These are phyloP conservation scores for Venturia asperata DNA, from an alignment of 2,329 filamentous ascomycete species.

Conservation along the genomic window DNA sequence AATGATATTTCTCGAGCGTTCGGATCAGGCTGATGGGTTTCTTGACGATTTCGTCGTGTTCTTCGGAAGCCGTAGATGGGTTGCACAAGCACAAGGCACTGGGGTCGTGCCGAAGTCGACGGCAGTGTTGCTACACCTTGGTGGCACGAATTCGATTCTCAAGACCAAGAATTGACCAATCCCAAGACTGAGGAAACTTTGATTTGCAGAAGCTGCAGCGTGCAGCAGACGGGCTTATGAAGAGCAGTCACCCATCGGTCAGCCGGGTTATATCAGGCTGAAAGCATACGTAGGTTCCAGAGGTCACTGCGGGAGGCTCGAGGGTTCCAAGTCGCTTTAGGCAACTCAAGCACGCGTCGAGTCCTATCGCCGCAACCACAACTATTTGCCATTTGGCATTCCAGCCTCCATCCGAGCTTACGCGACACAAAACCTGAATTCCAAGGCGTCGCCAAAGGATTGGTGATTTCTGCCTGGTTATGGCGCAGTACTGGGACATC, in stretches of 20 bases:
- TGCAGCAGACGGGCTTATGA: not conserved
- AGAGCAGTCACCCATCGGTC: not conserved
- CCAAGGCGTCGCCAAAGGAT: not conserved
- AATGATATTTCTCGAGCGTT: not conserved
- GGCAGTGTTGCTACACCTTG: not conserved
- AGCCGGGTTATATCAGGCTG: slow-evolving; percentile 3
- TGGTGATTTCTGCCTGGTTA: slow-evolving; percentile 22
- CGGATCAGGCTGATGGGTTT: not conserved
- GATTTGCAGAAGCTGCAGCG: not conserved
- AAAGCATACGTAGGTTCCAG: slow-evolving; percentile 1
- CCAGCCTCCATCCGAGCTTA: not conserved
- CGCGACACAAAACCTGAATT: not conserved
- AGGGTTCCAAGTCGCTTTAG: not conserved
- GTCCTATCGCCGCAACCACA: not conserved
- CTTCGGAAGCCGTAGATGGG: not conserved
- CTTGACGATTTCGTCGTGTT: not conserved
- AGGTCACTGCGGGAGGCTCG: not conserved
- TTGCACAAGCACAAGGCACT: slow-evolving; percentile 5
- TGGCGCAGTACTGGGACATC: slow-evolving; percentile 71
- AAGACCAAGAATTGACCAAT: not conserved
- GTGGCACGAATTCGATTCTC: not conserved
- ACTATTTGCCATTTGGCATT: not conserved
- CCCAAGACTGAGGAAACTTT: not conserved
- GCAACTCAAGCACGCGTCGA: slow-evolving; percentile 5
- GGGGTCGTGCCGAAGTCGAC: not conserved